phyloP scores from a whole-genome alignment of 306 rosid species.

The Vicia faba region DNA sequence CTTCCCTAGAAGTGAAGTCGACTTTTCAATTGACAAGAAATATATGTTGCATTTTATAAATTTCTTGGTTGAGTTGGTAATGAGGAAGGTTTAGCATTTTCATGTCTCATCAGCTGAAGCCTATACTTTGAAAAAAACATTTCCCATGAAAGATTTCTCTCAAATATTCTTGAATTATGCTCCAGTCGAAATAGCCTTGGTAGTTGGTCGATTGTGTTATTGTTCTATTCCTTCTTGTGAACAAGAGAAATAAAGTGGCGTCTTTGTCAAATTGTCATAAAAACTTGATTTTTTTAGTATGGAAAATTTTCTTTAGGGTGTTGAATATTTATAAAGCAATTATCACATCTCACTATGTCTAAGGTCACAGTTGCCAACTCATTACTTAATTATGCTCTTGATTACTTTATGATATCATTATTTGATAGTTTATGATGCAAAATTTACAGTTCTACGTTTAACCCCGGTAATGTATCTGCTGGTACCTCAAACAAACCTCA shows the following conservation, averaged over 20 bases:
- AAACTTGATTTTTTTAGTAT: not conserved
- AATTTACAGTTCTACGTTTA: slow-evolving; percentile 63
- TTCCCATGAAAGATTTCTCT: slow-evolving; percentile 25
- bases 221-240: slow-evolving; percentile 10
- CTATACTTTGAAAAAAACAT: slow-evolving; percentile 13
- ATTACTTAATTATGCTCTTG: slow-evolving; percentile 29
- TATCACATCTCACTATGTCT: slow-evolving; percentile 10
- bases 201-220: slow-evolving; percentile 10
- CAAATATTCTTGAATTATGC: slow-evolving; percentile 22
- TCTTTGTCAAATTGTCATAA: slow-evolving; percentile 21
- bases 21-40: slow-evolving; percentile 17
- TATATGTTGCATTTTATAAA: slow-evolving; percentile 18
- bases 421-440: slow-evolving; percentile 37
- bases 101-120: slow-evolving; percentile 18
- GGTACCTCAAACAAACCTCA: slow-evolving; percentile 44
- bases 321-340: not conserved
- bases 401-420: slow-evolving; percentile 12
- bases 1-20: slow-evolving; percentile 22
- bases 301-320: slow-evolving; percentile 9
- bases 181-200: slow-evolving; percentile 12
- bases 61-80: slow-evolving; percentile 19
- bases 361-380: slow-evolving; percentile 17
- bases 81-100: slow-evolving; percentile 5
- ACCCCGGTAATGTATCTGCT: slow-evolving; percentile 53
- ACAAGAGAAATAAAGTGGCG: slow-evolving; percentile 20